Base-by-base conservation (phyloP, 352 stramenopile genomes). In the Pythium plurisporium region DNA sequence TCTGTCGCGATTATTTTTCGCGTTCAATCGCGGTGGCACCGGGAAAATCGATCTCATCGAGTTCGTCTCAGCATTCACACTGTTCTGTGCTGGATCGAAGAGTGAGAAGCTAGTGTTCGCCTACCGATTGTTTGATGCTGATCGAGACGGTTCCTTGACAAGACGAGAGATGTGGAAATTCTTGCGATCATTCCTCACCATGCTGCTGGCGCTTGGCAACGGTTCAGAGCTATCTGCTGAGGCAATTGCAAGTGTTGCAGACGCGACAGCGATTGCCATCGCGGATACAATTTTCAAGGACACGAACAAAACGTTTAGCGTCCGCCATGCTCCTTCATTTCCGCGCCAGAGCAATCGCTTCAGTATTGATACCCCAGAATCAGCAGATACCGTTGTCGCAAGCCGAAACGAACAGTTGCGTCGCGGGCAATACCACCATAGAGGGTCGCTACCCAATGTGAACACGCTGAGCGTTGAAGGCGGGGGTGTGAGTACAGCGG, bases 41-140 rank as follows among this genome's bases (percentile, higher is more conserved):
- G 85, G 85, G 12, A 89, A 89, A 52, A 91, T 95, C 37, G 85
- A 95, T 49, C 53, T 90, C 31, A 62, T 90, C 11, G 88, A 98
- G 62, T 94, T 99, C 23, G 88, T 98, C 51, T 95, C 89, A 27
- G 94, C 92, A 17, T 89, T 98, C 43, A 94, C 87, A 5, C 80
- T 99, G 6, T 87, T 99, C 23, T 98, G 84, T 46, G 89, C 82
- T 4, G 96, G 95, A 3, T 98, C 94, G 25, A 99, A 99, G 65
- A 98, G 91, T 50, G 89, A 94, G 34, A 99, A 99, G 53, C 79
- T 99, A 1, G 87, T 86, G 6, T 96, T 96, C 44, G 82, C 86
- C 1, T 96, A 89, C 55, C 73, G 73, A 10, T 44, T 96, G n/a
- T 98, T 98, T 62, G 94, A 97, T 59, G 70, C 79, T 26, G 87